phyloP scores from a whole-genome alignment of 2,329 filamentous ascomycete species.

The Penicillium sclerotigenum region DNA sequence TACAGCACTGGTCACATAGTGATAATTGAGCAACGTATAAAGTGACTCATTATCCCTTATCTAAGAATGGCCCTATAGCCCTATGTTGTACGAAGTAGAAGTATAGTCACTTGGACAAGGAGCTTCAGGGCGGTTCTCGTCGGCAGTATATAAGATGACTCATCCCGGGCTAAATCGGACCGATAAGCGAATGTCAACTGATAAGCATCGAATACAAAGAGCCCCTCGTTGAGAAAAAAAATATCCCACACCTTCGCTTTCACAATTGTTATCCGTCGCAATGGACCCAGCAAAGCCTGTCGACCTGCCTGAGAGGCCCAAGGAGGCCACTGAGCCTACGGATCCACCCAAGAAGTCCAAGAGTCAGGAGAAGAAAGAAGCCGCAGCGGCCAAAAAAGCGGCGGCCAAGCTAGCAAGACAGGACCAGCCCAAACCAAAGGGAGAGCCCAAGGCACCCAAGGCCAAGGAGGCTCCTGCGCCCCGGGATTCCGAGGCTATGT shows the following conservation, averaged over 20 bases:
- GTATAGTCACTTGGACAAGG: neutral
- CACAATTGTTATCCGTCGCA: slow-evolving; percentile 8
- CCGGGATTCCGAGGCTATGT: slow-evolving; percentile 62
- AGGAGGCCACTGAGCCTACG: slow-evolving; percentile 14
- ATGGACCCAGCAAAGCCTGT: slow-evolving; percentile 27
- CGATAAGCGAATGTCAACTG: slow-evolving; percentile 28
- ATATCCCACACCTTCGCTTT: slow-evolving; percentile 14
- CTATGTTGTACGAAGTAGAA: neutral
- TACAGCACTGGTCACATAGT: slow-evolving; percentile 6
- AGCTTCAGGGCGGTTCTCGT: neutral
- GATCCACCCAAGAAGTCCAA: slow-evolving; percentile 48
- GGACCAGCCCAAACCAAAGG: slow-evolving; percentile 8
- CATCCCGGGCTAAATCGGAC: slow-evolving; percentile 28
- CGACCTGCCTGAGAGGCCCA: slow-evolving; percentile 26
- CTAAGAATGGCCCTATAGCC: neutral
- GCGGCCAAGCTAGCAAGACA: slow-evolving; percentile 9
- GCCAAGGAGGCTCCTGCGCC: slow-evolving; percentile 31
- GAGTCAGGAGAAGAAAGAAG: slow-evolving; percentile 33
- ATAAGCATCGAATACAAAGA: slow-evolving; percentile 23
- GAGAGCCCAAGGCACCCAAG: slow-evolving; percentile 26
- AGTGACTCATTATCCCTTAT: neutral
- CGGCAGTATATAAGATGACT: slow-evolving; percentile 15
- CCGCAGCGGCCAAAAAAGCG: slow-evolving; percentile 26
- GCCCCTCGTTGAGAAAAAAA: slow-evolving; percentile 21
- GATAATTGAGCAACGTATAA: slow-evolving; percentile 2